Evolutionary conservation across 352 stramenopile species (phyloP).

Genomic region (Phytopythium delawarense): DNA sequence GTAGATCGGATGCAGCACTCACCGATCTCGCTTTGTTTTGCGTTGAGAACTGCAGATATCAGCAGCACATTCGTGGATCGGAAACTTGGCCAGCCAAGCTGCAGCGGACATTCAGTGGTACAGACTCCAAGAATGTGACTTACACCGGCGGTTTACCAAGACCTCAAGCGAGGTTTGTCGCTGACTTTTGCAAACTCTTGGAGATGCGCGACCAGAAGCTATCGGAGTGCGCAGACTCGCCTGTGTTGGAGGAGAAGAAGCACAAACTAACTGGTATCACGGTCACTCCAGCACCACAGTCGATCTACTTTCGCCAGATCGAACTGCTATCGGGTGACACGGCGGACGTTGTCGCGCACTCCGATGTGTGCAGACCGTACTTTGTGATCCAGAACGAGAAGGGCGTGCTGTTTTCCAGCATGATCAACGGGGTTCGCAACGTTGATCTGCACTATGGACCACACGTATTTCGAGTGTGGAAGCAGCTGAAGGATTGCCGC

Average conservation of each 20-base stretch:
- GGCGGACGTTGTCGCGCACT: conserved; percentile 13
- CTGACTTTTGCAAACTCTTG: conserved; percentile 72
- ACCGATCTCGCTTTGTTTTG: neutral
- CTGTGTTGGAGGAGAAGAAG: conserved; percentile 57
- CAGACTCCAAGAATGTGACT: conserved; percentile 60
- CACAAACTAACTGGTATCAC: conserved; percentile 77
- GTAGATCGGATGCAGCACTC: too few species aligned
- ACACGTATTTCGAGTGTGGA: conserved; percentile 64
- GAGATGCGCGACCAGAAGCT: conserved; percentile 72
- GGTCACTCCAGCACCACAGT: conserved; percentile 58
- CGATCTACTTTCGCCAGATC: conserved; percentile 81
- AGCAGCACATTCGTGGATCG: conserved; percentile 68
- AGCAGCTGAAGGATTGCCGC: conserved; percentile 53
- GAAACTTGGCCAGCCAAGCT: conserved; percentile 76
- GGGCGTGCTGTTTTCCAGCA: conserved; percentile 82
- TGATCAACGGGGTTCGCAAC: conserved; percentile 77
- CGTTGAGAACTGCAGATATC: conserved; percentile 15
- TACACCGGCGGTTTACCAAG: conserved; percentile 67
- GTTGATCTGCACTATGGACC: conserved; percentile 46
- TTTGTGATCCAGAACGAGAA: conserved; percentile 87
- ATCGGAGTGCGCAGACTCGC: conserved; percentile 32
- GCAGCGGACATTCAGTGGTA: conserved; percentile 68
- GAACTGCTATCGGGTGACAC: conserved; percentile 33
- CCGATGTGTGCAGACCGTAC: conserved; percentile 58
- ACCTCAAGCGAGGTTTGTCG: conserved; percentile 74